Evolutionary conservation across 2,329 filamentous ascomycete genomes (phyloP), one percentile per base, ranked within the genome.

Genomic region (Trichoderma sp.): DNA sequence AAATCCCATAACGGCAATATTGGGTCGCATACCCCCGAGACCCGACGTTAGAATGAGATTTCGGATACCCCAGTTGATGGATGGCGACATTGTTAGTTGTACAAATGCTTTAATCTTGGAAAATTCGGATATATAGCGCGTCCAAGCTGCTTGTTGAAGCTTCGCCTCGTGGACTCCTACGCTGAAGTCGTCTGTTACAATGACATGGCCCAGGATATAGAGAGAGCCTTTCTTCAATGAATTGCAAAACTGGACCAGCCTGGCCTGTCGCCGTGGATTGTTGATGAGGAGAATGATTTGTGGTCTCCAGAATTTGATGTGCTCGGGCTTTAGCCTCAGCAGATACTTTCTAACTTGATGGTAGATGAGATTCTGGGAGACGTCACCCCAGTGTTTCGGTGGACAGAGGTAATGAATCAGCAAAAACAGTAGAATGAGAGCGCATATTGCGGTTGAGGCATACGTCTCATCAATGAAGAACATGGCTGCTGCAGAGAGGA

Each of bases 251-350:
- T 94, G 92, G 2, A 97, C 94, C 48, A 97, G 84, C 50, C 92
- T 90, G 64, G 91, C 93, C 75, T 95, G 92, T 6, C 86, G 86
- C n/a, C 93, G 86, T 4, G 92, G 91, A 73, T 95, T 88, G 75
- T 94, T 95, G 71, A 95, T 88, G 64, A 97, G 86, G 0, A 97
- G 83, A 57, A 97, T 86, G 52, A 97, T 94, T 71, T 96, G 93
- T 0, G 93, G 93, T 61, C 93, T 86, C 93, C 93, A 97, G 76
- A 96, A 97, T 74, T 97, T 97, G 78, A 97, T 93, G 75, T 97
- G 93, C 73, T 97, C 93, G 39, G 92, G 92, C 59, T 88, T 89
- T 34, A 97, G 81, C n/a, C 92, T 88, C 34, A 97, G 82, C 34
- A 97, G 80, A 74, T 97, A 96, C 74, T 97, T 97, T 69, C 93